Percentiles rank a stretch among this genome's conserved stretches.
Conservation (phyloP, 305 asterid genomes). For the Rubia peregrina region DNA sequence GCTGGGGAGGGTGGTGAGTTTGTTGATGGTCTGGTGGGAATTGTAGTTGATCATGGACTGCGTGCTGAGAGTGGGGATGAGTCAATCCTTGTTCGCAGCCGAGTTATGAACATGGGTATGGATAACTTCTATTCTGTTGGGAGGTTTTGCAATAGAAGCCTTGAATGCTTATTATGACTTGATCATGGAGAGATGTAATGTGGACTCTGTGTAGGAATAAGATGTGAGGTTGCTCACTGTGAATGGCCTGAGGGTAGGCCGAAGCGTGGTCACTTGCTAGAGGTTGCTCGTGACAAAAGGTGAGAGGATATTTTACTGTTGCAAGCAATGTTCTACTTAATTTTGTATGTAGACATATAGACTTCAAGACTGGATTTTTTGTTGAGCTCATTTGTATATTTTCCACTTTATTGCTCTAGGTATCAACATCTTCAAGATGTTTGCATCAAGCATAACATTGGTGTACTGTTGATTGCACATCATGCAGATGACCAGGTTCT, state of each 20-base stretch:
- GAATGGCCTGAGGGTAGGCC: constrained; percentile 87
- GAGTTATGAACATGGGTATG: constrained; percentile 74
- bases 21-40: constrained; percentile 67
- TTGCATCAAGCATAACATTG: constrained; percentile 48
- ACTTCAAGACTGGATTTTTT: neutral
- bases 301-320: constrained; percentile 16
- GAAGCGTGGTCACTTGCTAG: constrained; percentile 74
- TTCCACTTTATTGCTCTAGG: constrained; percentile 34
- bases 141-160: constrained; percentile 21
- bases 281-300: constrained; percentile 91
- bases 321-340: neutral
- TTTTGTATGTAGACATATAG: neutral
- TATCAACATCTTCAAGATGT: constrained; percentile 54
- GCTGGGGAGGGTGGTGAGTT: constrained; percentile 30
- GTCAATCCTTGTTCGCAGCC: constrained; percentile 49
- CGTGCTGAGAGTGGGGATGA: constrained; percentile 80
- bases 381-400: neutral
- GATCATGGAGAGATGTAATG: constrained; percentile 35
- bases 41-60: constrained; percentile 85
- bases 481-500: constrained; percentile 97
- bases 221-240: constrained; percentile 70
- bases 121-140: constrained; percentile 13
- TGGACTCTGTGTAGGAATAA: constrained; percentile 66
- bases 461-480: constrained; percentile 68
- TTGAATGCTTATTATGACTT: constrained; percentile 22